Evolutionary conservation across 306 rosid species (phyloP), one percentile per base, ranked within the genome.

Genomic region (Sicyos edulis): DNA sequence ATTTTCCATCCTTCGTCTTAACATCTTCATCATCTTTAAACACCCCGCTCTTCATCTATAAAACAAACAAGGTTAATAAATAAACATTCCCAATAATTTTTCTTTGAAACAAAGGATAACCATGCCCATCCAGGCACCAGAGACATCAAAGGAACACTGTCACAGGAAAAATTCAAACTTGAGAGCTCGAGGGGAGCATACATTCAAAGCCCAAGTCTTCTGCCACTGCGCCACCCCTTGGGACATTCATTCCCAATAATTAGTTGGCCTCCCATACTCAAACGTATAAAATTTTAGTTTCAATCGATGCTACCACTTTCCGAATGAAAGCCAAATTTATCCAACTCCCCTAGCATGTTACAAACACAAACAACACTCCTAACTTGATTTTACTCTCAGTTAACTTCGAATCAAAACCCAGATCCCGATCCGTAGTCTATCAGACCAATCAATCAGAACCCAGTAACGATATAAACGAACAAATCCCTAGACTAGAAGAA

Each of bases 11-110:
- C 64, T 58, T 79, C 1, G 50, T 42, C n/a, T 72, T 80, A 4
- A 13, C 58, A 65, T 50, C 78, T 85, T 92, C 16, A 86, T 89
- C 37, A 32, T 32, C 37, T 15, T 55, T 72, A 16, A 78, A 19
- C 4, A 14, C 78, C 66, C 82, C 91, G 26, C 66, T 50, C 79
- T 85, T 92, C 16, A 86, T 90, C 96, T 91, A 4, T 37, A 1
- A 58, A 26, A 66, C 7, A 13, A 51, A 51, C 54, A 6, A 68
- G 34, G 5, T 7, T 8, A 40, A 61, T 40, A 21, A 70, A 47
- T 16, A 59, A 26, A 14, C 32, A 4, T 2, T 17, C 44, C 54
- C 44, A n/a, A n/a, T n/a, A n/a, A n/a, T n/a, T n/a, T n/a, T n/a
- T n/a, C n/a, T n/a, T n/a, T n/a, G n/a, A n/a, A n/a, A n/a, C n/a